Evolutionary conservation across 73 alveolate species (phyloP), one percentile per base, ranked within the genome.

Genomic region (Paramecium sonneborni): DNA sequence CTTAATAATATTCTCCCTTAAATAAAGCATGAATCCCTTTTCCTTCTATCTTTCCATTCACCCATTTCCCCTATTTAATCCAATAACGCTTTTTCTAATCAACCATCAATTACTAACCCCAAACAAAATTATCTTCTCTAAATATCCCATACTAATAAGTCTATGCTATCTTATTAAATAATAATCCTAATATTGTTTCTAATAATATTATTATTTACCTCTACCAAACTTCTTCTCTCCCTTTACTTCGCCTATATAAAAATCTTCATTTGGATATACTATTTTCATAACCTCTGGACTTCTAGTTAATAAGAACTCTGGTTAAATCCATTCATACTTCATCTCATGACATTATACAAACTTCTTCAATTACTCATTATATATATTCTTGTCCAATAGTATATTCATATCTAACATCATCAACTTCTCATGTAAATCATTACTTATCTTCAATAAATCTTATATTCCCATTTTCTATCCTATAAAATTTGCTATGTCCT

Each of bases 11-110:
- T 0, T 72, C 86, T 35, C 86, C 86, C 12, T 37, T 72, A 12
- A 72, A 72, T 72, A 5, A 5, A 1, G 26, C 86, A 0, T 72
- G 57, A 28, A 37, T 32, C 24, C 86, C 86, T 35, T 38, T 72
- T 5, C 86, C 86, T 72, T 72, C 55, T 15, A 35, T 72, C 2
- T 72, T 72, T 1, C 67, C 86, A 72, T 35, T 34, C 15, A 62
- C 84, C 84, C 84, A 62, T 32, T 62, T 62, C 24, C 84, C 84
- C 24, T 62, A 26, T 62, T 62, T 62, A 62, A 62, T 62, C 48
- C 48, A 62, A 26, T 62, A 62, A 18, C 68, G 68, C 12, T 62
- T 62, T 62, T 62, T 62, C 20, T 62, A 12, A 62, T 30, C 84
- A 2, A 62, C 84, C 32, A 62, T 26, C 6, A 62, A 32, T 62